phyloP scores from a whole-genome alignment of 257 asterid genomes.

The Striga asiatica region DNA sequence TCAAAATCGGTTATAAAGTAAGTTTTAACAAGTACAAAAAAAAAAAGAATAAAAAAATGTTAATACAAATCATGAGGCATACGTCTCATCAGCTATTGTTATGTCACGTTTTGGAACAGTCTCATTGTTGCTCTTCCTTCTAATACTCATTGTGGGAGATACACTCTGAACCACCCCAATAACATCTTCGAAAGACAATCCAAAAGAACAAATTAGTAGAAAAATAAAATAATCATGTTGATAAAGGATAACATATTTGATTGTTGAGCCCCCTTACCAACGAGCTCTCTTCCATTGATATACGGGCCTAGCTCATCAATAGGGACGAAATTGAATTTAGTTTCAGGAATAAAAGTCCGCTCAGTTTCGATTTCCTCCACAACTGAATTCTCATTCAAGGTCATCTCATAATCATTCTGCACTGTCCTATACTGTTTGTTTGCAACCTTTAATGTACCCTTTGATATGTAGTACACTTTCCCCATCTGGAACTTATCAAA shows the following conservation, averaged over 20 bases:
- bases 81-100: slow-evolving; percentile 89
- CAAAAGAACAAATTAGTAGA: background rate
- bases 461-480: slow-evolving; percentile 87
- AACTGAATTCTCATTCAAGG: slow-evolving; percentile 68
- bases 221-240: background rate
- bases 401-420: slow-evolving; percentile 87
- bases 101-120: slow-evolving; percentile 78
- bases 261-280: slow-evolving; percentile 61
- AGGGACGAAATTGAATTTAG: slow-evolving; percentile 59
- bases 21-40: background rate
- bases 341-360: slow-evolving; percentile 62
- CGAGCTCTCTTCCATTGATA: slow-evolving; percentile 77
- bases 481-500: slow-evolving; percentile 83
- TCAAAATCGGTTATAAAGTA: background rate
- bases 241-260: slow-evolving; percentile 6
- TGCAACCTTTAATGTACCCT: slow-evolving; percentile 69
- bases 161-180: slow-evolving; percentile 87
- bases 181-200: slow-evolving; percentile 41
- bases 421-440: slow-evolving; percentile 86
- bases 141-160: slow-evolving; percentile 65
- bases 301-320: slow-evolving; percentile 88
- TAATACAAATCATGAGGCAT: slow-evolving; percentile 20
- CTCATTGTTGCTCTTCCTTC: slow-evolving; percentile 79
- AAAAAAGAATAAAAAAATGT: background rate
- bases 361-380: slow-evolving; percentile 71